phyloP scores from a whole-genome alignment of 805 yeast species.

The Pichia scutulata region DNA sequence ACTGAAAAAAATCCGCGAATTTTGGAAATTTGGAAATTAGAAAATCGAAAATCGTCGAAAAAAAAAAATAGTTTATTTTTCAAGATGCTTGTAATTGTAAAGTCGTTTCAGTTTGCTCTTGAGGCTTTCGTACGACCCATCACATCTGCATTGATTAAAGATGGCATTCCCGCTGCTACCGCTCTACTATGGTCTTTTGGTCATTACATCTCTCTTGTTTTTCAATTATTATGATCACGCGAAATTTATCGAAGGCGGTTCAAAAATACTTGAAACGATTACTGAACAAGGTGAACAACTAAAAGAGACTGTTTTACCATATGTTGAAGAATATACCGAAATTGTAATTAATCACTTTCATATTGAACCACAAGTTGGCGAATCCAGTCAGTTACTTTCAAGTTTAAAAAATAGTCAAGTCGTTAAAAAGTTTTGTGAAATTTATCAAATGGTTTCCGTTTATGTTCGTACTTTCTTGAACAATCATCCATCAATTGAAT shows the following conservation, averaged over 20 bases:
- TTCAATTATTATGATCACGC: slow-evolving; percentile 1
- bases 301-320: neutral
- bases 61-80: too few species aligned
- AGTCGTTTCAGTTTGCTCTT: neutral
- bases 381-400: neutral
- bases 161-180: slow-evolving; percentile 4
- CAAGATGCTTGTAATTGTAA: neutral
- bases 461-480: neutral
- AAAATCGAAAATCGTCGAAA: neutral
- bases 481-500: neutral
- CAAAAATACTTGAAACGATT: neutral
- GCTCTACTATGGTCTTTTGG: slow-evolving; percentile 4
- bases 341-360: neutral
- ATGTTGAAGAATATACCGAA: neutral
- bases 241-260: slow-evolving; percentile 1
- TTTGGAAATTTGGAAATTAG: too few species aligned
- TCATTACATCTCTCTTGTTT: slow-evolving; percentile 4
- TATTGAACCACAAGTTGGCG: neutral
- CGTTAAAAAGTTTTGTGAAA: neutral
- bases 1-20: neutral
- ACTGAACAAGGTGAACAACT: neutral
- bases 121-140: neutral
- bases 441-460: neutral
- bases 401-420: neutral
- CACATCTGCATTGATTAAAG: neutral